Conservation (phyloP, 2,329 filamentous ascomycete genomes). For the Waltergamsia citrina region DNA sequence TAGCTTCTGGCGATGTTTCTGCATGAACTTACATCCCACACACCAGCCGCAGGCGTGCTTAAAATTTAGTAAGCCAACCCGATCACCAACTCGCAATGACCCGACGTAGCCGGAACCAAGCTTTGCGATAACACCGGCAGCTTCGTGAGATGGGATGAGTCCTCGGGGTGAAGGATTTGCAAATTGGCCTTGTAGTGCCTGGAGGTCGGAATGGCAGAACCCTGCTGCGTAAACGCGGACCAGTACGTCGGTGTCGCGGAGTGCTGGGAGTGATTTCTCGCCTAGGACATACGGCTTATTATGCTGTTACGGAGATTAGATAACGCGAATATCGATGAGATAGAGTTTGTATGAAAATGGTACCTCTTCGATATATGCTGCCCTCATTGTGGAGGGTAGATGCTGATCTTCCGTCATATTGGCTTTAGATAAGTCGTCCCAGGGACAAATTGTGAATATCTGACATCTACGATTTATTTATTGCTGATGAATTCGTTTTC, state of each 20-base stretch:
- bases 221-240: conserved; percentile 21
- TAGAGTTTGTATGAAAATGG: background rate
- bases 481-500: no score
- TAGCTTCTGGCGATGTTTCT: conserved; percentile 6
- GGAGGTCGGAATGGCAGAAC: conserved; percentile 26
- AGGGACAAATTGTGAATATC: background rate
- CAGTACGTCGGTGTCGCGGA: conserved; percentile 17
- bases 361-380: conserved; percentile 10
- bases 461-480: conserved; percentile 8
- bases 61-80: conserved; percentile 24
- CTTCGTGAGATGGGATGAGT: conserved; percentile 23
- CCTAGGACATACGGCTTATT: conserved; percentile 16
- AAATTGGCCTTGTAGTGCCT: conserved; percentile 22
- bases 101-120: conserved; percentile 13
- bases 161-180: conserved; percentile 14
- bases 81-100: conserved; percentile 19
- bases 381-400: conserved; percentile 8
- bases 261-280: conserved; percentile 9
- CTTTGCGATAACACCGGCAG: conserved; percentile 18
- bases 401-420: background rate
- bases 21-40: conserved; percentile 14
- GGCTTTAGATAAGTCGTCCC: background rate
- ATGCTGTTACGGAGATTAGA: no score
- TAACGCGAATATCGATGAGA: background rate
- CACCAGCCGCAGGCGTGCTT: conserved; percentile 19